A percentile compares a stretch with the other conserved stretches of the same genome.
Evolutionary conservation across 495 filamentous ascomycete species (phyloP).

Genomic region (Neurospora pannonica): DNA sequence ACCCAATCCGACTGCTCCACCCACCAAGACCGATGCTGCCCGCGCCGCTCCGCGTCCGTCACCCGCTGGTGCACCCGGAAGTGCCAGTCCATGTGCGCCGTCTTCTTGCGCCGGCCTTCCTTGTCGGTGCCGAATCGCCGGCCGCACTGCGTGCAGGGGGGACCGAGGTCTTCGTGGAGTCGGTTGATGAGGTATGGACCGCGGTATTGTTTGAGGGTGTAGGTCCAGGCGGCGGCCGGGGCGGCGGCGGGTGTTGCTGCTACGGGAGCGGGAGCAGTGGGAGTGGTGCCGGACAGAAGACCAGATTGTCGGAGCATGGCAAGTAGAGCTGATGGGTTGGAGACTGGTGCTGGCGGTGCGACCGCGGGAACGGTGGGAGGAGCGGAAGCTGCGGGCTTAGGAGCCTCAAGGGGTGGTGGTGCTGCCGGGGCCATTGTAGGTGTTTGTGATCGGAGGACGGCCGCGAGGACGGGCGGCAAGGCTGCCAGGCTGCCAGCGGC

Average conservation of each 20-base stretch:
- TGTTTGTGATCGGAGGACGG: conserved; percentile 15
- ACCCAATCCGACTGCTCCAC: conserved; percentile 95
- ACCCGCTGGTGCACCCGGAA: conserved; percentile 88
- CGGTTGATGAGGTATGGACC: conserved; percentile 60
- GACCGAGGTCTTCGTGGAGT: conserved; percentile 70
- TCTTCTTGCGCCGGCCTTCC: conserved; percentile 73
- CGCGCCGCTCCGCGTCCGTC: conserved; percentile 68
- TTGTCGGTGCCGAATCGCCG: conserved; percentile 71
- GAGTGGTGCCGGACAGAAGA: conserved; percentile 30
- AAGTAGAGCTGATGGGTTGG: conserved; percentile 35
- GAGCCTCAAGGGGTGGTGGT: background rate
- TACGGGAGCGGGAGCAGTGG: conserved; percentile 25
- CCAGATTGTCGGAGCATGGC: conserved; percentile 41
- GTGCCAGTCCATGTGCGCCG: conserved; percentile 95
- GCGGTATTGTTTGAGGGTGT: conserved; percentile 48
- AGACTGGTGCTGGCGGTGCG: background rate
- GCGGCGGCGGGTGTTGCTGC: conserved; percentile 8
- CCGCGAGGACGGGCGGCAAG: conserved; percentile 1
- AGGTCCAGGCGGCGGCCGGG: conserved; percentile 25
- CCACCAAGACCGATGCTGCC: conserved; percentile 86
- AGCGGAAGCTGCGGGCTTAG: conserved; percentile 4
- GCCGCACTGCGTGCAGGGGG: conserved; percentile 84
- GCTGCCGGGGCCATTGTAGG: conserved; percentile 12
- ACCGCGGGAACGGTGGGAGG: conserved; percentile 1
- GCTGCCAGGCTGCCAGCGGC: background rate